Percentiles rank a stretch among this genome's conserved stretches.
phyloP scores from a whole-genome alignment of 805 yeast species.

The Wickerhamiella domercqiae region DNA sequence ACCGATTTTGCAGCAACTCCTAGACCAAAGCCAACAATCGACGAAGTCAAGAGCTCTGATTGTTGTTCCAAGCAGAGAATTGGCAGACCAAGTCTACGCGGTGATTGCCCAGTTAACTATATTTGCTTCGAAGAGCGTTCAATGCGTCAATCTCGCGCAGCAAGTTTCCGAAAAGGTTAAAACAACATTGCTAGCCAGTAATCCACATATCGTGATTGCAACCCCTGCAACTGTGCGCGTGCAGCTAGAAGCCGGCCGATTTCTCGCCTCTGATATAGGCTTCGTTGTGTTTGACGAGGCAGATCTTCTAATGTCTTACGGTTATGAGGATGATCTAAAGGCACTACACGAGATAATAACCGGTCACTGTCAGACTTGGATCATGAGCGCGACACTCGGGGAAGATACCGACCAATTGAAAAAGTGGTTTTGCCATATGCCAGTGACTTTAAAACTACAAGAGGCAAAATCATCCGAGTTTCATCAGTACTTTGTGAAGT shows the following conservation, averaged over 20 bases:
- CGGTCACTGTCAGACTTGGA: constrained; percentile 52
- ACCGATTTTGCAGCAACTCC: constrained; percentile 69
- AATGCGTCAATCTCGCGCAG: constrained; percentile 51
- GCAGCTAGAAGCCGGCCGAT: constrained; percentile 28
- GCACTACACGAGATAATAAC: constrained; percentile 51
- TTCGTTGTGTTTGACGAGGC: constrained; percentile 89
- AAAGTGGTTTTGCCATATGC: constrained; percentile 58
- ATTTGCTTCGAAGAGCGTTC: constrained; percentile 54
- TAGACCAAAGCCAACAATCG: constrained; percentile 26
- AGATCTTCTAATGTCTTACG: constrained; percentile 77
- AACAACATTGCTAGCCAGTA: constrained; percentile 49
- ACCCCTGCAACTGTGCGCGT: constrained; percentile 71
- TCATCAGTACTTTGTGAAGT: constrained; percentile 73
- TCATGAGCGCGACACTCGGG: constrained; percentile 91
- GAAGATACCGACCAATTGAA: constrained; percentile 73
- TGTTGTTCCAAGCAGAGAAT: constrained; percentile 85
- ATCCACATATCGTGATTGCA: constrained; percentile 68
- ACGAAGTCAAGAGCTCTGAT: constrained; percentile 34
- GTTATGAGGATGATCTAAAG: constrained; percentile 72
- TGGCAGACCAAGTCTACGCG: constrained; percentile 67
- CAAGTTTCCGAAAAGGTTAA: constrained; percentile 50
- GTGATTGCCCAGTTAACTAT: constrained; percentile 54
- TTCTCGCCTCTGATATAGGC: constrained; percentile 42
- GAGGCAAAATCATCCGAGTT: constrained; percentile 41
- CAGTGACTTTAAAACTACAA: constrained; percentile 66